Evolutionary conservation across 495 filamentous ascomycete species (phyloP), one percentile per base, ranked within the genome.

Genomic region (Penicillium angulare): DNA sequence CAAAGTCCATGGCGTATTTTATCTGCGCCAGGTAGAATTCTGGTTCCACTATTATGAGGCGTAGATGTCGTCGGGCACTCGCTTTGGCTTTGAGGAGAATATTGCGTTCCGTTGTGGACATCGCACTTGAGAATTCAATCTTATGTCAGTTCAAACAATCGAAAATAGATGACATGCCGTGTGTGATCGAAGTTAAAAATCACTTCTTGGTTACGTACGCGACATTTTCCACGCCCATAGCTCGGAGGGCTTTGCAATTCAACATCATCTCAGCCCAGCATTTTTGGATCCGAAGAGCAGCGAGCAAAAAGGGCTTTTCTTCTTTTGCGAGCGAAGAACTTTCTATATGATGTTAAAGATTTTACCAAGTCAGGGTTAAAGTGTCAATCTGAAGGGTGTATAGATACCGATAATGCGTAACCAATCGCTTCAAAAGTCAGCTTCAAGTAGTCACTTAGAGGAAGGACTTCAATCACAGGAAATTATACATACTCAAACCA

Each of bases 1-100:
- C 77, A 41, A 79, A 81, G 45, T 81, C 78, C 76, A 79, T 78
- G 0, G 75, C 72, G 45, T 76, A 79, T 50, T 70, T 72, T 15
- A 81, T 67, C 20, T 72, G 75, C 7, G 70, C 69, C 12, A 79
- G 66, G 50, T 81, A 81, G 26, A 69, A 61, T 43, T 68, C 60
- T 20, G 68, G 66, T 12, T 72, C 65, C 22, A 59, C 47, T 27
- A 66, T 65, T 52, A 77, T 72, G 20, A 74, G 67, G 6, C 67
- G 61, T n/a, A 81, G 70, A 46, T 81, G 78, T 53, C 74, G 60
- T n/a, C 71, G 68, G 8, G 77, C 75, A 48, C 67, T 73, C 12
- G 65, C 46, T 57, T 78, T 81, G 35, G 78, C 78, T 40, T 71
- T 65, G 24, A 64, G 50, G 20, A 79, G 67, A 29, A 73, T 68